These are phyloP conservation scores for Dictyostelium capitatum DNA, from an alignment of 78 protist genomes.

Conservation along the genomic window DNA sequence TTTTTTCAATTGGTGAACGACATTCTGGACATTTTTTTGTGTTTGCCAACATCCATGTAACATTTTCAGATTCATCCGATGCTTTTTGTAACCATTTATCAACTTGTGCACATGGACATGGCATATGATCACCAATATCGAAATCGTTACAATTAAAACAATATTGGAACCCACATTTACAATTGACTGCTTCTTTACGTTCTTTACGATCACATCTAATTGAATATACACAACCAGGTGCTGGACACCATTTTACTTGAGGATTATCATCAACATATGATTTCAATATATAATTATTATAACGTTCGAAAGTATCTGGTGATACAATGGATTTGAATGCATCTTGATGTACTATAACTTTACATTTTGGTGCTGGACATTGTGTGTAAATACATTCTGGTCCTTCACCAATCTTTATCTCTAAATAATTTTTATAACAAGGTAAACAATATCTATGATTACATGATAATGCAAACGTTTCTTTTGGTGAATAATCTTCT, in stretches of 20 bases:
- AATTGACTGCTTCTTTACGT: conserved; percentile 78
- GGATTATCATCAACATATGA: conserved; percentile 83
- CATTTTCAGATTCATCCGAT: conserved; percentile 88
- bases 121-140: conserved; percentile 86
- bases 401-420: conserved; percentile 70
- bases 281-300: conserved; percentile 35
- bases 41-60: conserved; percentile 89
- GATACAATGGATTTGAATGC: conserved; percentile 54
- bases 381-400: conserved; percentile 60
- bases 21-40: conserved; percentile 86
- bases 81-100: conserved; percentile 83
- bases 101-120: conserved; percentile 75
- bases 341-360: conserved; percentile 64
- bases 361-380: conserved; percentile 87
- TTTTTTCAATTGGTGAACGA: conserved; percentile 86
- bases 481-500: conserved; percentile 65
- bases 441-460: conserved; percentile 80
- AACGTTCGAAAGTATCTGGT: conserved; percentile 27
- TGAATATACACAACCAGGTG: conserved; percentile 79
- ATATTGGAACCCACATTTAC: conserved; percentile 84
- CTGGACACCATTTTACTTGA: conserved; percentile 85
- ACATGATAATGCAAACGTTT: conserved; percentile 78
- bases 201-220: conserved; percentile 77
- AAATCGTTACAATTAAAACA: conserved; percentile 79
- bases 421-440: conserved; percentile 78